Conservation (phyloP, 73 alveolate genomes). For the Urostyla sp. region DNA sequence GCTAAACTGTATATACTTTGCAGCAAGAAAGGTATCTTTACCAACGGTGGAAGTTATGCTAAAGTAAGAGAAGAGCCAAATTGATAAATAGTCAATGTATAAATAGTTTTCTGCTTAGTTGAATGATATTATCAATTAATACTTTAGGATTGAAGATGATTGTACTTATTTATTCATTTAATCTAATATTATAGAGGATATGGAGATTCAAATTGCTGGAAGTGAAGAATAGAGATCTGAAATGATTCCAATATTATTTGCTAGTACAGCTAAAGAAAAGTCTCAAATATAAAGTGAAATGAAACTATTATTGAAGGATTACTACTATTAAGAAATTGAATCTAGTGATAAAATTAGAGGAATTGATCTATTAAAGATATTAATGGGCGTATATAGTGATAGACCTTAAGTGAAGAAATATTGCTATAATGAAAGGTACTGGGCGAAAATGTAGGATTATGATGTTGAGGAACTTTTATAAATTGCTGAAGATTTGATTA, state of each 20-base stretch:
- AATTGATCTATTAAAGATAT: slow-evolving; percentile 63
- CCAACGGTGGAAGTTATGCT: slow-evolving; percentile 50
- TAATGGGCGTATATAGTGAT: slow-evolving; percentile 61
- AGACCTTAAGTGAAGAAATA: slow-evolving; percentile 27
- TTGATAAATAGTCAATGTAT: slow-evolving; percentile 6
- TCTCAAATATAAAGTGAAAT: no score
- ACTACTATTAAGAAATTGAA: not conserved
- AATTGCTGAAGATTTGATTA: no score
- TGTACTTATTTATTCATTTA: not conserved
- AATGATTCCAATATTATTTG: slow-evolving; percentile 51
- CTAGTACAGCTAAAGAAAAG: slow-evolving; percentile 36
- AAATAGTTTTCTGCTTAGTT: slow-evolving; percentile 36
- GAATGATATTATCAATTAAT: slow-evolving; percentile 61
- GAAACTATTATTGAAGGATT: slow-evolving; percentile 19
- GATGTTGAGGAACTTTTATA: slow-evolving; percentile 51
- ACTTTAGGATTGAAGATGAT: slow-evolving; percentile 42
- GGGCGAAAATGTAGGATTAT: slow-evolving; percentile 26
- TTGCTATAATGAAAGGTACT: slow-evolving; percentile 9
- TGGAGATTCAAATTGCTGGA: slow-evolving; percentile 68
- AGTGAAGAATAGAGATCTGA: slow-evolving; percentile 7
- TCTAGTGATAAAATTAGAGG: slow-evolving; percentile 21
- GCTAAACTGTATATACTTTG: slow-evolving; percentile 73
- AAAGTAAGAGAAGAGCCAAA: slow-evolving; percentile 15
- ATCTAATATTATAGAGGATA: slow-evolving; percentile 18
- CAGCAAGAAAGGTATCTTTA: slow-evolving; percentile 56